Conservation (phyloP, 2,329 filamentous ascomycete genomes). For the Ascochyta clinopodiicola region DNA sequence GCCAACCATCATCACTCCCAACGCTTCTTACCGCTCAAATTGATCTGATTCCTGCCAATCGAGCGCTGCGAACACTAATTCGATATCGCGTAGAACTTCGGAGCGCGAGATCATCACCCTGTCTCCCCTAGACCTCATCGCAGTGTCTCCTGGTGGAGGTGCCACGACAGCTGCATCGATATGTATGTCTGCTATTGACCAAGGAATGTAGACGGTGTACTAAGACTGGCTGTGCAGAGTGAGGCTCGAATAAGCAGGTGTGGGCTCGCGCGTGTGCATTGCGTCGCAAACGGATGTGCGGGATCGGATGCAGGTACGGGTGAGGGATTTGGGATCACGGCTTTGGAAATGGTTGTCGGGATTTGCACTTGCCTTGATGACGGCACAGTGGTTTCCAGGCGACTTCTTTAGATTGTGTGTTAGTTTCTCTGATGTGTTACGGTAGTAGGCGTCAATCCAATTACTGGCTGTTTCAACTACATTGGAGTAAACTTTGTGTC, state of each 20-base stretch:
- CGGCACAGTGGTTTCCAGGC: not conserved
- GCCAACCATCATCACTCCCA: too few relatives aligned
- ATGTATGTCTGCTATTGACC: not conserved
- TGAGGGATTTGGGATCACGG: not conserved
- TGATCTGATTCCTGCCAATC: not conserved
- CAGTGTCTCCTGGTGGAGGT: not conserved
- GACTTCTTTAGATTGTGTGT: too few relatives aligned
- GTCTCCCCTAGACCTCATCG: not conserved
- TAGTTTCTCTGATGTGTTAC: too few relatives aligned
- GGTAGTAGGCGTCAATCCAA: too few relatives aligned
- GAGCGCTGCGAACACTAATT: not conserved
- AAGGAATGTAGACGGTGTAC: not conserved
- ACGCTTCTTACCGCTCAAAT: not conserved
- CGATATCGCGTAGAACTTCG: not conserved
- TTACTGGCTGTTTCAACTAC: too few relatives aligned
- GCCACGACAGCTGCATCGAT: not conserved
- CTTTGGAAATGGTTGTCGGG: not conserved
- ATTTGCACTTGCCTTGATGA: too few relatives aligned
- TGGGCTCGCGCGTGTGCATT: not conserved
- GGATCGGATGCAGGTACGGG: not conserved
- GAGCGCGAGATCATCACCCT: not conserved
- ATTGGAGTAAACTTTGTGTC: too few relatives aligned
- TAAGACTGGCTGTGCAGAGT: not conserved
- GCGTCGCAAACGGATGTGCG: not conserved
- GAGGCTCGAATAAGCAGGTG: not conserved